A percentile compares a stretch with the other conserved stretches of the same genome.
These are phyloP conservation scores for Mycena chlorophos DNA, from an alignment of 768 basidiomycete species.

Conservation along the genomic window DNA sequence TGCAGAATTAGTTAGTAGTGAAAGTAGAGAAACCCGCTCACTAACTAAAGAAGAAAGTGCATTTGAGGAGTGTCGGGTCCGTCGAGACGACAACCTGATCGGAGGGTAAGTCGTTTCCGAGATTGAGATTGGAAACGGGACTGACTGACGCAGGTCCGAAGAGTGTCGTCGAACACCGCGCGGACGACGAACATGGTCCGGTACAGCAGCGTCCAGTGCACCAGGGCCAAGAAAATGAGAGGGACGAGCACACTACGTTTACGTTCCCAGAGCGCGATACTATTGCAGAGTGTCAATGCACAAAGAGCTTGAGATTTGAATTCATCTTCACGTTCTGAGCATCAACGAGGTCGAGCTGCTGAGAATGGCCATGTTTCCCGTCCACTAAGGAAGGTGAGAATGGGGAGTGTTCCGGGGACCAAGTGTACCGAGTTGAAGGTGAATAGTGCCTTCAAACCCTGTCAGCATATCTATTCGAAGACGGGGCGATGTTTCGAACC, in stretches of 20 bases:
- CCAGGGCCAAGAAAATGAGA: slow-evolving; percentile 55
- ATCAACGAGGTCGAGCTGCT: slow-evolving; percentile 67
- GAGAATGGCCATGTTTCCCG: slow-evolving; percentile 66
- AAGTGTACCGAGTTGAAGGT: slow-evolving; percentile 69
- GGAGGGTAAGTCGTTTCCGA: neutral
- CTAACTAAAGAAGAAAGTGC: slow-evolving; percentile 72
- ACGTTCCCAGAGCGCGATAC: slow-evolving; percentile 72
- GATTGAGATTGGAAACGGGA: neutral
- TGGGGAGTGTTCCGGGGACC: neutral
- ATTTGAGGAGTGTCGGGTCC: slow-evolving; percentile 57
- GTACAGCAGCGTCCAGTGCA: slow-evolving; percentile 66
- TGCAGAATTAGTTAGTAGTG: slow-evolving; percentile 26
- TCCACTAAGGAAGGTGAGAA: slow-evolving; percentile 37
- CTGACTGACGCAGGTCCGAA: slow-evolving; percentile 36
- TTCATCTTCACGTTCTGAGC: slow-evolving; percentile 63
- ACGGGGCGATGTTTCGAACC: slow-evolving; percentile 32
- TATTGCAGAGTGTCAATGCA: slow-evolving; percentile 27
- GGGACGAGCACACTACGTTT: slow-evolving; percentile 48
- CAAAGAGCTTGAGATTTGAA: slow-evolving; percentile 1
- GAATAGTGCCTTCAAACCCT: slow-evolving; percentile 50
- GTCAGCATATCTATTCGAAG: neutral
- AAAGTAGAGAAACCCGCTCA: slow-evolving; percentile 13
- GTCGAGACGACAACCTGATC: slow-evolving; percentile 44
- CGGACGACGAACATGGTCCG: slow-evolving; percentile 70
- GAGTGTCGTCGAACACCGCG: slow-evolving; percentile 49